Evolutionary conservation across 768 basidiomycete species (phyloP).

Genomic region (Amanita pseudoporphyria): DNA sequence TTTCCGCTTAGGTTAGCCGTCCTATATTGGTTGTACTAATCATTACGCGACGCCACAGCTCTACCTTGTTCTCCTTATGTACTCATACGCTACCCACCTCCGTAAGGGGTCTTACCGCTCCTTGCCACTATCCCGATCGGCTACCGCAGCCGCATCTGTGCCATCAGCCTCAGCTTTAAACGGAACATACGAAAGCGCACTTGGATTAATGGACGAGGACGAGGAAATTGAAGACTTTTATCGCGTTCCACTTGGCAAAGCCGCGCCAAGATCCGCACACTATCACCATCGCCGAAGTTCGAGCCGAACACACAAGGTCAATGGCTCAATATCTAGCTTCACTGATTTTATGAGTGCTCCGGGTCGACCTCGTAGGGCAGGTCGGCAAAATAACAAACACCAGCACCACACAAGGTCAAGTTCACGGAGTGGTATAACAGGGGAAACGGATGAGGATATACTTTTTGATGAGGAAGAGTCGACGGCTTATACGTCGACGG

Average conservation of each 20-base stretch:
- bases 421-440: constrained; percentile 12
- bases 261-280: constrained; percentile 16
- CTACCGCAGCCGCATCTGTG: constrained; percentile 17
- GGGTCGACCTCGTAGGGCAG: constrained; percentile 22
- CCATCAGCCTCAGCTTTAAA: constrained; percentile 18
- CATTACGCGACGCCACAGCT: constrained; percentile 37
- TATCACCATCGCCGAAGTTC: constrained; percentile 25
- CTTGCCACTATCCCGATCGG: constrained; percentile 50
- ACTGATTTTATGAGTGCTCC: constrained; percentile 59
- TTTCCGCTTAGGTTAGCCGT: constrained; percentile 2
- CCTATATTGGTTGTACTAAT: constrained; percentile 4
- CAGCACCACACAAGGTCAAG: not conserved
- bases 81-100: constrained; percentile 90
- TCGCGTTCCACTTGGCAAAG: constrained; percentile 47
- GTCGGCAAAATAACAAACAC: constrained; percentile 11
- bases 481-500: constrained; percentile 29
- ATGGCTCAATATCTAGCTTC: constrained; percentile 40
- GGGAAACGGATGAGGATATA: constrained; percentile 39
- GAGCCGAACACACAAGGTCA: constrained; percentile 13
- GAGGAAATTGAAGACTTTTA: constrained; percentile 64
- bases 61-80: constrained; percentile 84
- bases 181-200: constrained; percentile 27
- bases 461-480: constrained; percentile 55
- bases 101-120: constrained; percentile 85
- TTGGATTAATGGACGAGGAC: constrained; percentile 37